Evolutionary conservation across 768 basidiomycete genomes (phyloP).

Genomic region (Nidula microcarpa): DNA sequence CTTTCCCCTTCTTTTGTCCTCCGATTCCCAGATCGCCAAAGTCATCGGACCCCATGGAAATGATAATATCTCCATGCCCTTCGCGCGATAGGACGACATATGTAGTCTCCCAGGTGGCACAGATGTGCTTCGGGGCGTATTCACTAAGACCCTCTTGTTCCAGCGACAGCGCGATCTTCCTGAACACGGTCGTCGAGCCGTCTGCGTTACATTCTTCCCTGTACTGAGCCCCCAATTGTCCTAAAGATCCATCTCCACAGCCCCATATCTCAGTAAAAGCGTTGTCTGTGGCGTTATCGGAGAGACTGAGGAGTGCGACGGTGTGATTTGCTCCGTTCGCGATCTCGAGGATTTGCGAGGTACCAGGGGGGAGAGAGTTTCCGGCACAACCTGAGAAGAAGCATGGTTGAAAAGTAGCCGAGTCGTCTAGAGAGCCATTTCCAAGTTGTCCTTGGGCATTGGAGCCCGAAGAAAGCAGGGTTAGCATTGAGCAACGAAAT

Average conservation of each 20-base stretch:
- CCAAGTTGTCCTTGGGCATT: slow-evolving; percentile 54
- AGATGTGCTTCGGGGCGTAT: slow-evolving; percentile 47
- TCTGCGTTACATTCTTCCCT: slow-evolving; percentile 9
- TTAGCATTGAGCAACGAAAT: too few species aligned
- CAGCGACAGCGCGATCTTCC: slow-evolving; percentile 39
- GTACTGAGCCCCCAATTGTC: slow-evolving; percentile 64
- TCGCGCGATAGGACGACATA: slow-evolving; percentile 58
- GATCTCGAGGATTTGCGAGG: slow-evolving; percentile 41
- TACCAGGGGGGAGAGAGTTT: slow-evolving; percentile 23
- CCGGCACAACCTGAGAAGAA: slow-evolving; percentile 27
- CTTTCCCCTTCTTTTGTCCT: slow-evolving; percentile 13
- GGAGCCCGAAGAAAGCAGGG: slow-evolving; percentile 39
- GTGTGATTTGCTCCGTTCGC: slow-evolving; percentile 81
- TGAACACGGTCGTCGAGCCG: slow-evolving; percentile 35
- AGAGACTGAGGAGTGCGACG: slow-evolving; percentile 56
- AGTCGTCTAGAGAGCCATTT: slow-evolving; percentile 42
- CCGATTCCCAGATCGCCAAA: slow-evolving; percentile 78
- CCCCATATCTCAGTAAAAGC: slow-evolving; percentile 58
- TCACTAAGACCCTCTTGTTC: slow-evolving; percentile 27
- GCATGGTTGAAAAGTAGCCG: slow-evolving; percentile 36
- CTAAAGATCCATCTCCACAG: slow-evolving; percentile 64
- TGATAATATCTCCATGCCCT: slow-evolving; percentile 44
- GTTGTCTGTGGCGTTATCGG: slow-evolving; percentile 6
- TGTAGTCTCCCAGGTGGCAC: slow-evolving; percentile 82
- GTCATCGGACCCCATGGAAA: slow-evolving; percentile 85